Evolutionary conservation across 768 basidiomycete genomes (phyloP).

Genomic region (Amanita phalloides): DNA sequence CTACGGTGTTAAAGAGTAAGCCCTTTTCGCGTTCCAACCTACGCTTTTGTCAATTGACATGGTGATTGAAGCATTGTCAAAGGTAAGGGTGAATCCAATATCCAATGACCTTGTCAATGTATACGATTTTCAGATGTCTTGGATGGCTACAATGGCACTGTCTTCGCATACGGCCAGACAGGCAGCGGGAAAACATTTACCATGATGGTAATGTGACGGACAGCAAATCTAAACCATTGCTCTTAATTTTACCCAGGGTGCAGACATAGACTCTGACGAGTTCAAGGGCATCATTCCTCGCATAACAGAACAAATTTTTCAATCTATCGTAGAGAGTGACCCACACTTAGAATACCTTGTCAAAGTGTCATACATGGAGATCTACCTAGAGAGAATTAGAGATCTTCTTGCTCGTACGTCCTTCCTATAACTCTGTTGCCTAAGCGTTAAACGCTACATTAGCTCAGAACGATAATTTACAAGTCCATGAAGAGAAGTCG

Average conservation of each 20-base stretch:
- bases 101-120: background rate
- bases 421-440: background rate
- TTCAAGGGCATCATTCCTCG: constrained; percentile 95
- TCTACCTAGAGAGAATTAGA: constrained; percentile 92
- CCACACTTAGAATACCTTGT: constrained; percentile 95
- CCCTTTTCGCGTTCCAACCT: constrained; percentile 9
- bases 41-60: constrained; percentile 9
- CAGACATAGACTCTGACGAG: constrained; percentile 91
- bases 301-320: constrained; percentile 98
- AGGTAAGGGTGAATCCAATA: constrained; percentile 32
- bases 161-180: constrained; percentile 83
- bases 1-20: constrained; percentile 95
- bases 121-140: constrained; percentile 67
- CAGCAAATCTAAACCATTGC: constrained; percentile 5
- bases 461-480: constrained; percentile 97
- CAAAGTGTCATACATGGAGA: constrained; percentile 99
- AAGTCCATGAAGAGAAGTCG: constrained; percentile 96
- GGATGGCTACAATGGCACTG: constrained; percentile 96
- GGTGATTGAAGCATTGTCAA: constrained; percentile 64
- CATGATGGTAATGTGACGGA: constrained; percentile 70
- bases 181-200: constrained; percentile 92
- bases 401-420: constrained; percentile 90
- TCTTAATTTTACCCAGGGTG: constrained; percentile 49
- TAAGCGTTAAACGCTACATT: background rate
- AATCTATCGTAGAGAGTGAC: constrained; percentile 93